Conservation (phyloP, 371 early-diverging fungal genomes). For the Mucor racemosus region DNA sequence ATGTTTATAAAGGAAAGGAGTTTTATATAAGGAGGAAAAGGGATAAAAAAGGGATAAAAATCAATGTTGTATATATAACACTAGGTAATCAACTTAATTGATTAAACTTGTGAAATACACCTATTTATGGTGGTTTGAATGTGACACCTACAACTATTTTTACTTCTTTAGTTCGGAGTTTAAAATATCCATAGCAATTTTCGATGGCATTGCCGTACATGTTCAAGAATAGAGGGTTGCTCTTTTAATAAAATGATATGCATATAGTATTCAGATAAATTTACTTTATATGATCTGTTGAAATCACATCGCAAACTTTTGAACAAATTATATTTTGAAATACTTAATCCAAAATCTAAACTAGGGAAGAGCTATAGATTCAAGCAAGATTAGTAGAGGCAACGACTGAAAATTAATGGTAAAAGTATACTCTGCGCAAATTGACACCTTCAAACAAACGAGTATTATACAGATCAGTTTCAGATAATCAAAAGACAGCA, state of each 20-base stretch:
- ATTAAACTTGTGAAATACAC: slow-evolving; percentile 21
- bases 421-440: not conserved
- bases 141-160: slow-evolving; percentile 7
- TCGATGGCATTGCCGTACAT: not conserved
- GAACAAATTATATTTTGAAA: too few relatives aligned
- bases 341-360: too few relatives aligned
- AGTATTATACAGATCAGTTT: not conserved
- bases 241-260: too few relatives aligned
- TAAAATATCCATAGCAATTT: not conserved
- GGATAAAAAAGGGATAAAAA: slow-evolving; percentile 2
- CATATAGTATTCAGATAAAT: too few relatives aligned
- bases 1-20: slow-evolving; percentile 12
- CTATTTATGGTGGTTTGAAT: slow-evolving; percentile 20
- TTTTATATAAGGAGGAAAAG: slow-evolving; percentile 1
- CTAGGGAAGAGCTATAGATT: too few relatives aligned
- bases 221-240: too few relatives aligned
- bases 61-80: slow-evolving; percentile 5
- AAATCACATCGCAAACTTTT: too few relatives aligned
- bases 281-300: too few relatives aligned
- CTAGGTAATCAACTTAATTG: slow-evolving; percentile 4
- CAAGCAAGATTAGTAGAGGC: too few relatives aligned
- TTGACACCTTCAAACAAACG: not conserved
- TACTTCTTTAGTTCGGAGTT: slow-evolving; percentile 6
- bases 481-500: not conserved
- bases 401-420: not conserved